Evolutionary conservation across 768 basidiomycete genomes (phyloP).

Genomic region (Tricholoma sp.): DNA sequence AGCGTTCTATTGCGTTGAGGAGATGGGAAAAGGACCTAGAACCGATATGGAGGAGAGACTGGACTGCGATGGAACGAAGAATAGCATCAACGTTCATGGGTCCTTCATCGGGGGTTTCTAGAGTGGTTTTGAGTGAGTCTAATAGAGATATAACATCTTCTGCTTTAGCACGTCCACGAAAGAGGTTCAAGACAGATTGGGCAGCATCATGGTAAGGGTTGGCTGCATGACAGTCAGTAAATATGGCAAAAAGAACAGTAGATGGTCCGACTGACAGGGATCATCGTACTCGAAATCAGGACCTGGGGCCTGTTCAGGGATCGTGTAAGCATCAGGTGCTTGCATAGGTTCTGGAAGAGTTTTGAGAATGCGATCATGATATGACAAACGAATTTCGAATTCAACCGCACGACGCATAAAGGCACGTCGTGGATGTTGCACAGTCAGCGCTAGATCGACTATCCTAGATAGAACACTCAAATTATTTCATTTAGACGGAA

Average conservation of each 20-base stretch:
- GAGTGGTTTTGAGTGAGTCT: slow-evolving; percentile 58
- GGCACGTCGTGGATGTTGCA: slow-evolving; percentile 79
- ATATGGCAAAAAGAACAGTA: neutral
- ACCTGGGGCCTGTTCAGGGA: slow-evolving; percentile 68
- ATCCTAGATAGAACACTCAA: slow-evolving; percentile 48
- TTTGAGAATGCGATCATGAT: slow-evolving; percentile 87
- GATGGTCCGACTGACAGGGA: slow-evolving; percentile 43
- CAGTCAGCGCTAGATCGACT: slow-evolving; percentile 68
- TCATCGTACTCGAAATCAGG: slow-evolving; percentile 84
- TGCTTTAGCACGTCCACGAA: slow-evolving; percentile 76
- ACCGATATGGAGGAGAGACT: slow-evolving; percentile 88
- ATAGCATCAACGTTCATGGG: slow-evolving; percentile 58
- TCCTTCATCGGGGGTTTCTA: slow-evolving; percentile 57
- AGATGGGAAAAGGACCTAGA: slow-evolving; percentile 96
- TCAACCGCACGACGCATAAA: slow-evolving; percentile 88
- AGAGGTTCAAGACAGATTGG: slow-evolving; percentile 67
- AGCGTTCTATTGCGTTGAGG: slow-evolving; percentile 95
- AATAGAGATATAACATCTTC: slow-evolving; percentile 77
- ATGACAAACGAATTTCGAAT: slow-evolving; percentile 86
- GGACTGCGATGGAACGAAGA: slow-evolving; percentile 75
- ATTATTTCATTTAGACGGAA: neutral
- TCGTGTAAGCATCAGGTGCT: slow-evolving; percentile 51
- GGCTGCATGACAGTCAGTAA: slow-evolving; percentile 35
- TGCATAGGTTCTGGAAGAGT: slow-evolving; percentile 85
- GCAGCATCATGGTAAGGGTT: slow-evolving; percentile 80